phyloP scores from a whole-genome alignment of 371 early-diverging fungal genomes.

The Massospora cicadina region DNA sequence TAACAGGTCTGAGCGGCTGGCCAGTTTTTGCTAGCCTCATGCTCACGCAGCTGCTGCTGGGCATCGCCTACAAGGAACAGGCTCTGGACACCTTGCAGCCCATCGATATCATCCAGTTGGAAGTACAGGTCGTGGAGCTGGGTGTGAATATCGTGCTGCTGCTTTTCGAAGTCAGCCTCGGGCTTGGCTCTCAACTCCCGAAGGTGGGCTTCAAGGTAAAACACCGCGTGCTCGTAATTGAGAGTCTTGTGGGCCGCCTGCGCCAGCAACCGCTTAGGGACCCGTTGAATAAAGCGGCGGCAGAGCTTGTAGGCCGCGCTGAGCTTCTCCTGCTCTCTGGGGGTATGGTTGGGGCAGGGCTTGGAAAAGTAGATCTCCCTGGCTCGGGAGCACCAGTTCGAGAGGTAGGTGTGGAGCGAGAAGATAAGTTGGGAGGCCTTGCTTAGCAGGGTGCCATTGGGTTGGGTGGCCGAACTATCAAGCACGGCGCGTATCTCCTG shows the following conservation, averaged over 20 bases:
- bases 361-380: background rate
- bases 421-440: background rate
- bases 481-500: background rate
- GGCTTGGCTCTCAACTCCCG: background rate
- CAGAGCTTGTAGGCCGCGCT: background rate
- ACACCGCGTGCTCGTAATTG: background rate
- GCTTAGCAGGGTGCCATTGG: background rate
- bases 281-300: background rate
- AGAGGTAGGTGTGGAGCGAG: background rate
- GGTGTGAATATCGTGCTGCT: background rate
- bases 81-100: background rate
- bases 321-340: background rate
- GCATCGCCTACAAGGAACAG: background rate
- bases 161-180: background rate
- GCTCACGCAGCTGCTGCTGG: background rate
- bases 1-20: background rate
- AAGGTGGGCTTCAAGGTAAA: background rate
- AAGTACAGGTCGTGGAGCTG: background rate
- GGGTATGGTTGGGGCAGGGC: background rate
- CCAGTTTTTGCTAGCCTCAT: constrained; percentile 5
- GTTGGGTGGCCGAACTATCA: background rate
- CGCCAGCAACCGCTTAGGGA: background rate
- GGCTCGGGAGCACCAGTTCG: background rate
- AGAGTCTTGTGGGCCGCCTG: background rate
- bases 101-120: background rate